Evolutionary conservation across 768 basidiomycete species (phyloP), one percentile per base, ranked within the genome.

Genomic region (Serendipita vermifera): DNA sequence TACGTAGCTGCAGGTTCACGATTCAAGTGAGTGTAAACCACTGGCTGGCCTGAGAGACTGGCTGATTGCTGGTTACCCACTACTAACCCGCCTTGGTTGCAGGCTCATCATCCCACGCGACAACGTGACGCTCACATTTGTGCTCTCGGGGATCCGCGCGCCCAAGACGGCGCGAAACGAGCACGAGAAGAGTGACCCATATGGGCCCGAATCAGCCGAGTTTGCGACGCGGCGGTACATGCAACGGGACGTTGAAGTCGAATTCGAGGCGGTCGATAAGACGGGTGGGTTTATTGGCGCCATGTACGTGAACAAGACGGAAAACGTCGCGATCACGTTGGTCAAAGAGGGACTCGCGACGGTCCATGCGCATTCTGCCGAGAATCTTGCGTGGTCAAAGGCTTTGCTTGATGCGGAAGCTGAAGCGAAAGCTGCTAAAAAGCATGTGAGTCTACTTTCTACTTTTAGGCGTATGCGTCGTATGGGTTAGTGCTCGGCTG

Each of bases 211-310:
- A 64, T 80, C 92, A 3, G 72, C 78, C 3, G 84, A 89, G 35
- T 97, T 87, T 63, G 76, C 89, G 2, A 77, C 78, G 5, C 78
- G 81, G 38, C 77, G 78, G 59, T 92, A 84, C 66, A 84, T 97
- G 84, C 94, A 99, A 67, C 81, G 94, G 27, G 94, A 99, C 64
- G 82, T 90, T 4, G 94, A 99, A 67, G 82, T 98, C 58, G 86
- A 89, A 62, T 82, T 97, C 41, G 89, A 94, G 58, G 77, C 78
- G 14, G 79, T 84, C 14, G 94, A 99, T 73, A 97, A 96, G 70
- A 83, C 85, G 3, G 94, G 94, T 35, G 96, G 96, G 2, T 97
- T 94, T 69, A 93, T 97, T 61, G 93, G 93, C 13, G 70, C 84
- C 1, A 74, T 98, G 55, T 93, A 84, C 68, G 56, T 86, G 62